Conservation (phyloP, 768 basidiomycete species). For the Boletus huronensis region DNA sequence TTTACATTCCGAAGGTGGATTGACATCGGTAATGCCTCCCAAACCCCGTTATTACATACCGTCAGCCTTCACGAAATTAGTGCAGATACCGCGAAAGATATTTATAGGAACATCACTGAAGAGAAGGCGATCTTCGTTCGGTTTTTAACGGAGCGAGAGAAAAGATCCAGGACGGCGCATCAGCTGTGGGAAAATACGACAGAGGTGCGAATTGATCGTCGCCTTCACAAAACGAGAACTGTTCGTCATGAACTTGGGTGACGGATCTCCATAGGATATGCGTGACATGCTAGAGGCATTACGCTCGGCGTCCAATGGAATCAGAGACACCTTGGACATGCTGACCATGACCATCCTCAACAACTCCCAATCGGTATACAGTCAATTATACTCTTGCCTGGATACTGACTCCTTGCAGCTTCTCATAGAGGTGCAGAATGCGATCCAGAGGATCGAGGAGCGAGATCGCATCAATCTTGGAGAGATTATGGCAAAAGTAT, state of each 20-base stretch:
- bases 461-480: constrained; percentile 18
- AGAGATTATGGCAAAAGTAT: constrained; percentile 25
- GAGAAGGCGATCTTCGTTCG: constrained; percentile 53
- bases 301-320: constrained; percentile 13
- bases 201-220: constrained; percentile 21
- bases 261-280: constrained; percentile 26
- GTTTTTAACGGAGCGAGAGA: constrained; percentile 45
- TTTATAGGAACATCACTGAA: constrained; percentile 62
- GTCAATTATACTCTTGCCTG: not conserved
- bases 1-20: constrained; percentile 70
- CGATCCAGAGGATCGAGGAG: constrained; percentile 21
- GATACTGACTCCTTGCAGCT: constrained; percentile 20
- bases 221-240: not conserved
- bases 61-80: constrained; percentile 1
- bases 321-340: constrained; percentile 24
- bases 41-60: constrained; percentile 7
- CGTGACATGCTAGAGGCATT: constrained; percentile 22
- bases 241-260: not conserved
- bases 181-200: constrained; percentile 29
- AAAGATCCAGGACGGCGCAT: constrained; percentile 26
- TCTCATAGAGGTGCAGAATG: constrained; percentile 17
- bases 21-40: constrained; percentile 55
- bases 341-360: constrained; percentile 10
- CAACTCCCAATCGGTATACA: constrained; percentile 22
- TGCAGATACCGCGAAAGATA: constrained; percentile 59